phyloP scores from a whole-genome alignment of 1,284 basidiomycete species.

The Austropuccinia psidii region DNA sequence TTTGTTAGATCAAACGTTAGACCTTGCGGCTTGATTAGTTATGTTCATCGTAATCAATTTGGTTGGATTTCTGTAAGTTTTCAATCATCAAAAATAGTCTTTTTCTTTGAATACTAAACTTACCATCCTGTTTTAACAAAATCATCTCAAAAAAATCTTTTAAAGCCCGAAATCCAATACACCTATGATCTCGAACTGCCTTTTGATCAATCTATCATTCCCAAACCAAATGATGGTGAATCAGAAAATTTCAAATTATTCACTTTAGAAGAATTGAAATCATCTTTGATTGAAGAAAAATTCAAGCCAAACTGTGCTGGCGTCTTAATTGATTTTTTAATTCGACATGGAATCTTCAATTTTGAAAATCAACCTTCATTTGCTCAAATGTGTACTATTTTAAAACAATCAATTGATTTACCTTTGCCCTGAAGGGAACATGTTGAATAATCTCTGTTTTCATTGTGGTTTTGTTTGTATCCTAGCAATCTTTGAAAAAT shows the following conservation, averaged over 20 bases:
- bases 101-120: not conserved
- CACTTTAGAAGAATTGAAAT: slow-evolving; percentile 12
- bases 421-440: slow-evolving; percentile 18
- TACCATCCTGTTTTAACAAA: not conserved
- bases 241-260: slow-evolving; percentile 72
- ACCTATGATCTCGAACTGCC: slow-evolving; percentile 71
- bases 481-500: too few relatives aligned
- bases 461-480: not conserved
- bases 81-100: not conserved
- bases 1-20: slow-evolving; percentile 58
- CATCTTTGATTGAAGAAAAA: slow-evolving; percentile 49
- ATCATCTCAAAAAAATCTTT: not conserved
- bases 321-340: slow-evolving; percentile 74
- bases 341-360: slow-evolving; percentile 45
- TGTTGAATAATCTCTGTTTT: not conserved
- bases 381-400: not conserved
- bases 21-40: slow-evolving; percentile 54
- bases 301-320: slow-evolving; percentile 82
- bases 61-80: slow-evolving; percentile 30
- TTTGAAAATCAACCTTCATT: not conserved
- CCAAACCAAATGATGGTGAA: slow-evolving; percentile 77
- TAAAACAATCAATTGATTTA: not conserved
- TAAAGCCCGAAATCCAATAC: slow-evolving; percentile 68
- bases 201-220: slow-evolving; percentile 51
- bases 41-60: slow-evolving; percentile 46